Conservation (phyloP, 2,329 filamentous ascomycete species). For the Diaporthe capsici region DNA sequence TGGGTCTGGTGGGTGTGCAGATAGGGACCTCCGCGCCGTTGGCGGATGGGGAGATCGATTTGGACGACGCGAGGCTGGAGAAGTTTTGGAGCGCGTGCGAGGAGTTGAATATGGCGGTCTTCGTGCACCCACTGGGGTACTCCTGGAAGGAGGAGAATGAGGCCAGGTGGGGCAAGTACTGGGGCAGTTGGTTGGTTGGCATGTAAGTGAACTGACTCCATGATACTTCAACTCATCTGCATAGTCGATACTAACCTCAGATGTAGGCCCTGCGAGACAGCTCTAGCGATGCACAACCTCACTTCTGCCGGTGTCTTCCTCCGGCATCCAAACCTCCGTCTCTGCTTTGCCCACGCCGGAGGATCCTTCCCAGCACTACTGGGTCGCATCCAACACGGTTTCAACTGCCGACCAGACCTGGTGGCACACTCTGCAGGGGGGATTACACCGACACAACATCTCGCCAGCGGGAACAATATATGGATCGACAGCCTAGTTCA, state of each 20-base stretch:
- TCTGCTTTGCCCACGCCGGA: conserved; percentile 54
- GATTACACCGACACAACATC: conserved; percentile 49
- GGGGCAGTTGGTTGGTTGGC: conserved; percentile 53
- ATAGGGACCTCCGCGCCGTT: conserved; percentile 51
- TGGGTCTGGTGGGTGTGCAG: conserved; percentile 51
- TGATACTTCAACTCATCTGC: background rate
- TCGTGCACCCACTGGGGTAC: conserved; percentile 54
- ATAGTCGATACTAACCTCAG: background rate
- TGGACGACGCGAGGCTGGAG: conserved; percentile 49
- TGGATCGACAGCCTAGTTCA: conserved; percentile 54
- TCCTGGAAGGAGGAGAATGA: conserved; percentile 51
- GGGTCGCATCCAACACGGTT: conserved; percentile 54
- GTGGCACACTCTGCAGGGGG: conserved; percentile 50
- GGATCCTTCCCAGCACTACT: conserved; percentile 53
- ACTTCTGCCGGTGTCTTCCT: conserved; percentile 50
- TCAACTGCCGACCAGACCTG: conserved; percentile 53
- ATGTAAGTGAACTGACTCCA: conserved; percentile 46
- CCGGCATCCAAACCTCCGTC: conserved; percentile 48
- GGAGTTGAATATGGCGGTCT: conserved; percentile 50
- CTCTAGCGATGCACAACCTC: conserved; percentile 51
- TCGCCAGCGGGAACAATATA: conserved; percentile 47
- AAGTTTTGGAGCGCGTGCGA: conserved; percentile 53
- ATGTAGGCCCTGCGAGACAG: conserved; percentile 50
- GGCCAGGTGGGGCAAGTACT: conserved; percentile 51
- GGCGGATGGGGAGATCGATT: conserved; percentile 45